These are phyloP conservation scores for Podila epicladia DNA, from an alignment of 192 early-diverging fungal species.

Conservation along the genomic window DNA sequence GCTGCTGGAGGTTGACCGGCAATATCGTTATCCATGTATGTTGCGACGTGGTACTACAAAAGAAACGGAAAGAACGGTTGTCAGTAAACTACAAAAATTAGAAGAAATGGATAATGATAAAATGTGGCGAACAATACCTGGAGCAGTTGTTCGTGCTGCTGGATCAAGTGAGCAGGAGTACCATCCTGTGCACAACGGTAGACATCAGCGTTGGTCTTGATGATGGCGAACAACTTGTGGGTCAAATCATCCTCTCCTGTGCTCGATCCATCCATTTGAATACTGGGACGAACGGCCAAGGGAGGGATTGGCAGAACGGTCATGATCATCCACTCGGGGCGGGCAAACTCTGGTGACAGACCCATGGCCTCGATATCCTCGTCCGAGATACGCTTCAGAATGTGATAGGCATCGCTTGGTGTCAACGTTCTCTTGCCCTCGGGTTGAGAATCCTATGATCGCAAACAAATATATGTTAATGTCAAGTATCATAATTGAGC, in stretches of 20 bases:
- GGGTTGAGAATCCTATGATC: constrained; percentile 54
- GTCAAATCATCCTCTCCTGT: constrained; percentile 98
- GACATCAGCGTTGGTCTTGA: constrained; percentile 92
- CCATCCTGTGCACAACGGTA: constrained; percentile 85
- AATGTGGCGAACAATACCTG: constrained; percentile 44
- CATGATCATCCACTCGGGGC: constrained; percentile 99
- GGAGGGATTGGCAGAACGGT: constrained; percentile 96
- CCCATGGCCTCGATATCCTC: constrained; percentile 89
- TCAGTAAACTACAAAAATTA: background rate
- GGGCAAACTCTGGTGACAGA: constrained; percentile 87
- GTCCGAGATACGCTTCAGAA: constrained; percentile 88
- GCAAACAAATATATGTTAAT: background rate
- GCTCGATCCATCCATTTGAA: constrained; percentile 90
- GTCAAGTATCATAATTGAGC: background rate
- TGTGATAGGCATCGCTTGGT: constrained; percentile 79
- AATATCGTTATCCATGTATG: constrained; percentile 98
- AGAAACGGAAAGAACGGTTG: constrained; percentile 29
- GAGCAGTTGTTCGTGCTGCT: constrained; percentile 87
- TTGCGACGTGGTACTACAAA: constrained; percentile 86
- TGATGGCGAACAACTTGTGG: constrained; percentile 90
- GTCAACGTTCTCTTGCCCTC: constrained; percentile 75
- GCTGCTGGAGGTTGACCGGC: constrained; percentile 89
- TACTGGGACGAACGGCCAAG: constrained; percentile 95
- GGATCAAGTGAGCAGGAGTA: constrained; percentile 86
- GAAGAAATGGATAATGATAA: background rate